Percentiles rank a stretch among this genome's conserved stretches.
phyloP scores from a whole-genome alignment of 176 grass and related monocot species.

The Bromus sterilis region DNA sequence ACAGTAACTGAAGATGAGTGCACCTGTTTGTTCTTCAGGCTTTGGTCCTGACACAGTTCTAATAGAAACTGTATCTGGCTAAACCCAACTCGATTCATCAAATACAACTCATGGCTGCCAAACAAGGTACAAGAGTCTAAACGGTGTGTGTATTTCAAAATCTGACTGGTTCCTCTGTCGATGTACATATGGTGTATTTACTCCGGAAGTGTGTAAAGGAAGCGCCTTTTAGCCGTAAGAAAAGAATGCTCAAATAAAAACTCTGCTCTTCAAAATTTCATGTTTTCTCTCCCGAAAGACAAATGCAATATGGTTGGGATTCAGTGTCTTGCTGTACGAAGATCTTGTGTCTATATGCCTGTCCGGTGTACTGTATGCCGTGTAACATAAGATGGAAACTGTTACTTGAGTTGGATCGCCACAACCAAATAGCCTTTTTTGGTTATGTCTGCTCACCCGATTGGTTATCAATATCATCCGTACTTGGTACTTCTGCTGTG shows the following conservation, averaged over 20 bases:
- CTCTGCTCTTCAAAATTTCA: conserved; percentile 16
- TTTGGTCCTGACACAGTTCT: no score
- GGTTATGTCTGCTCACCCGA: conserved; percentile 31
- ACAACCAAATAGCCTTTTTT: neutral
- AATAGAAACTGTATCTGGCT: neutral
- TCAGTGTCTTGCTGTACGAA: conserved; percentile 9
- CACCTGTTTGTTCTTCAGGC: no score
- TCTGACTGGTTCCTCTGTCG: neutral
- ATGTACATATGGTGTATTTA: conserved; percentile 10
- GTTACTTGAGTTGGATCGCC: neutral
- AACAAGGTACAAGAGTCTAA: neutral
- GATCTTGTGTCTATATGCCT: neutral
- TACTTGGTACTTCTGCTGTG: conserved; percentile 41
- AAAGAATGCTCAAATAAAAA: neutral
- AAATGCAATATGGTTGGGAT: neutral
- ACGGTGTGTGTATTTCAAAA: neutral
- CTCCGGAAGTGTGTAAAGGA: neutral
- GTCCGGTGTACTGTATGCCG: neutral
- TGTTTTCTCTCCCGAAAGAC: neutral
- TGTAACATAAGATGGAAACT: neutral
- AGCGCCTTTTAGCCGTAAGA: neutral
- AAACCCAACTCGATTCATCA: neutral
- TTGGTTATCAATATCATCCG: conserved; percentile 51
- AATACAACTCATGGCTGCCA: neutral
- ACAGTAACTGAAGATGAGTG: no score